Percentiles rank a stretch among this genome's conserved stretches.
Conservation (phyloP, 2,329 filamentous ascomycete species). For the Aplosporella prunicola region DNA sequence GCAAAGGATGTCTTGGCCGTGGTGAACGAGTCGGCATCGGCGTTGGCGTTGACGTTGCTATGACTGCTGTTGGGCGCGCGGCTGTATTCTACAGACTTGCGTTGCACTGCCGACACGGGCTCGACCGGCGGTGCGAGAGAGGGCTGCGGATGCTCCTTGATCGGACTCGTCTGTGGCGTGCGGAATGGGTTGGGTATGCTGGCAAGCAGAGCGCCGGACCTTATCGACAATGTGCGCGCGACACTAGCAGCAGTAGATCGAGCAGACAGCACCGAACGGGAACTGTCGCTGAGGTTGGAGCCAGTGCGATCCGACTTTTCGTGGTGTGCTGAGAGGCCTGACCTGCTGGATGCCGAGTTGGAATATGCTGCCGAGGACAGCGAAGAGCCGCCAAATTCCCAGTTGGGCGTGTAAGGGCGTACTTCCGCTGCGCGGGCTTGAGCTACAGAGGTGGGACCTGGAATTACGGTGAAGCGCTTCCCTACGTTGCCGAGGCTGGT, state of each 20-base stretch:
- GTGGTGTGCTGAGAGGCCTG: slow-evolving; percentile 36
- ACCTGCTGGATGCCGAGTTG: slow-evolving; percentile 9
- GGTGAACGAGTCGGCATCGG: slow-evolving; percentile 41
- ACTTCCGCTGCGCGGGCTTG: slow-evolving; percentile 13
- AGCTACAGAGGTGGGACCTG: slow-evolving; percentile 17
- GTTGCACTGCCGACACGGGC: background rate
- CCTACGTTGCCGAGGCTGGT: slow-evolving; percentile 5
- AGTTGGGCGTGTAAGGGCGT: slow-evolving; percentile 6
- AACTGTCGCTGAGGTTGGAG: slow-evolving; percentile 46
- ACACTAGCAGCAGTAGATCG: slow-evolving; percentile 31
- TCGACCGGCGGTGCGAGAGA: slow-evolving; percentile 5
- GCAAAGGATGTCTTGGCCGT: slow-evolving; percentile 42
- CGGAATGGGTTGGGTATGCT: slow-evolving; percentile 24
- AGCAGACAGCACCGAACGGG: slow-evolving; percentile 34
- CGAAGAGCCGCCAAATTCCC: too few relatives aligned
- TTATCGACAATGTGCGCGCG: slow-evolving; percentile 36
- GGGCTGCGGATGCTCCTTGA: slow-evolving; percentile 1
- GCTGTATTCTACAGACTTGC: background rate
- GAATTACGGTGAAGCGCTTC: slow-evolving; percentile 4
- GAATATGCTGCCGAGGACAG: too few relatives aligned
- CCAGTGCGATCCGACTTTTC: slow-evolving; percentile 46
- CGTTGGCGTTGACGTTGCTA: slow-evolving; percentile 21
- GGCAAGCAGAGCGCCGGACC: slow-evolving; percentile 31
- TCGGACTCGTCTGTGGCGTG: slow-evolving; percentile 24
- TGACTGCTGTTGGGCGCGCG: slow-evolving; percentile 21